phyloP scores from a whole-genome alignment of 2,329 filamentous ascomycete genomes.

The Pezicula carpinea region DNA sequence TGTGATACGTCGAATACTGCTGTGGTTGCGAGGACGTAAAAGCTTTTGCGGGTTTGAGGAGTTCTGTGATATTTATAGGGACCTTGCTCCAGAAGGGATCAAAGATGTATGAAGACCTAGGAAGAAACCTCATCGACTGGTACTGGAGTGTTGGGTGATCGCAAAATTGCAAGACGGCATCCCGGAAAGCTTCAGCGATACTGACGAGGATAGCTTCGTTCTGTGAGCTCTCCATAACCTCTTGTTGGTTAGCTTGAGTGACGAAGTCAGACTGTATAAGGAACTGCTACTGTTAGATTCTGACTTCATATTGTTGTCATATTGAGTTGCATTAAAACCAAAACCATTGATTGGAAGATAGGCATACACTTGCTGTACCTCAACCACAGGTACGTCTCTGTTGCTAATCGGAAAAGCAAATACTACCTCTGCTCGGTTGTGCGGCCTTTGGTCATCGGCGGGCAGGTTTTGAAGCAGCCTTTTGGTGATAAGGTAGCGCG shows the following conservation, averaged over 20 bases:
- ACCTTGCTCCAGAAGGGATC: conserved; percentile 3
- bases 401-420: conserved; percentile 18
- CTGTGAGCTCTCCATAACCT: conserved; percentile 33
- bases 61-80: too few species aligned
- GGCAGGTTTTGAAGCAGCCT: conserved; percentile 6
- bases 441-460: not conserved
- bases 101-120: conserved; percentile 17
- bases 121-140: conserved; percentile 42
- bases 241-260: conserved; percentile 39
- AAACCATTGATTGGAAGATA: conserved; percentile 19
- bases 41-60: too few species aligned
- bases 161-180: conserved; percentile 35
- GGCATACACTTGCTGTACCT: conserved; percentile 14
- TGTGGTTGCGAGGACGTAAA: too few species aligned
- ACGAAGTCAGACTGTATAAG: conserved; percentile 47
- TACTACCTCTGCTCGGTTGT: conserved; percentile 8
- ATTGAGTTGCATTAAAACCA: conserved; percentile 14
- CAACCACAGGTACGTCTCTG: not conserved
- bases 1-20: too few species aligned
- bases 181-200: conserved; percentile 36
- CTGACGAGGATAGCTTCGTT: conserved; percentile 34
- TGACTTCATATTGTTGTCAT: not conserved
- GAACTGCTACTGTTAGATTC: conserved; percentile 29
- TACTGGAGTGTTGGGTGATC: conserved; percentile 33
- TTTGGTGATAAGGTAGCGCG: conserved; percentile 3